A percentile compares a stretch with the other conserved stretches of the same genome.
phyloP scores from a whole-genome alignment of 192 early-diverging fungal genomes.

The Backusella luteola region DNA sequence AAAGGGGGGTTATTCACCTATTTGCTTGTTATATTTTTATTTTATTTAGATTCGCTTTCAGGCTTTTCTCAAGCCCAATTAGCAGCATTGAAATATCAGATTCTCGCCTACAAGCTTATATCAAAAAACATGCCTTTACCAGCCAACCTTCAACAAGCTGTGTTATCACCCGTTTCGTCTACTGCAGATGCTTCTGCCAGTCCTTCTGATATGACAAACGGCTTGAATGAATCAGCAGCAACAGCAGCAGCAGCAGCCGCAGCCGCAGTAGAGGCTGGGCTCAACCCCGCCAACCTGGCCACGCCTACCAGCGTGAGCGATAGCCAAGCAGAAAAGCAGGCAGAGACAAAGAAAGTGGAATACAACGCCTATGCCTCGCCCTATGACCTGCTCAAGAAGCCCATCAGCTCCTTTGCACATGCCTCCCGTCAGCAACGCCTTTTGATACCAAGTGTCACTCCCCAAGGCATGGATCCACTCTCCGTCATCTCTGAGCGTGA shows the following conservation, averaged over 20 bases:
- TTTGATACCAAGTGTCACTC: slow-evolving; percentile 71
- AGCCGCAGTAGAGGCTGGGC: neutral
- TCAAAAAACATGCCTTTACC: slow-evolving; percentile 80
- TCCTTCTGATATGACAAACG: neutral
- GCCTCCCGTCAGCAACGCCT: slow-evolving; percentile 63
- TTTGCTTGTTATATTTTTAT: neutral
- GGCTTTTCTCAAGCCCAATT: slow-evolving; percentile 62
- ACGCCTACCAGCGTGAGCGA: neutral
- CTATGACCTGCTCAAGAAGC: slow-evolving; percentile 57
- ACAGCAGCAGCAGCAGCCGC: slow-evolving; percentile 73
- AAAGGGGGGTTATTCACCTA: neutral
- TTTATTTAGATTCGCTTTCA: neutral
- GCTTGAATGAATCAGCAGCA: slow-evolving; percentile 46
- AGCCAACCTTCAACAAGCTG: slow-evolving; percentile 62
- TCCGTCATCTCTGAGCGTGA: slow-evolving; percentile 78
- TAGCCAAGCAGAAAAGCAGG: neutral
- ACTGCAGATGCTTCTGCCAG: slow-evolving; percentile 1
- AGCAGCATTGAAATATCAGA: slow-evolving; percentile 73
- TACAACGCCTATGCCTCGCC: slow-evolving; percentile 58
- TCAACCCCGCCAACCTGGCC: slow-evolving; percentile 29
- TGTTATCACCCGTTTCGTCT: slow-evolving; percentile 48
- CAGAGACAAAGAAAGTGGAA: slow-evolving; percentile 36
- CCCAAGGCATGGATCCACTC: slow-evolving; percentile 79
- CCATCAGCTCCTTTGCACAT: slow-evolving; percentile 45
- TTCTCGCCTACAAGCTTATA: slow-evolving; percentile 81